Conservation (phyloP, 306 rosid genomes). For the Nissolia schottii region DNA sequence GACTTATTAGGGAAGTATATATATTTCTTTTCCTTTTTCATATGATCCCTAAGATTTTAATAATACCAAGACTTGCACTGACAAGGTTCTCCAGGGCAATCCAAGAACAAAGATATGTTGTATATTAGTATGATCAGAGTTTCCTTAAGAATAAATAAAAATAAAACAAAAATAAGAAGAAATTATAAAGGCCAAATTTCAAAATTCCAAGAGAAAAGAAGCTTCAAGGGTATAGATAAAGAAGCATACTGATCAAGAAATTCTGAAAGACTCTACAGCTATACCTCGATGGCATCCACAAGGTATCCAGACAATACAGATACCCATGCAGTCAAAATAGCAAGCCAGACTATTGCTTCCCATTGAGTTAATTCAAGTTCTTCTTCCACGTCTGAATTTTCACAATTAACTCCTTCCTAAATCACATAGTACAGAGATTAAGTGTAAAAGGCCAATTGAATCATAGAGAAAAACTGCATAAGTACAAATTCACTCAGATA, state of each 20-base stretch:
- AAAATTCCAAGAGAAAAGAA: conserved; percentile 8
- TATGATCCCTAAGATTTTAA: neutral
- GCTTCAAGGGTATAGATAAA: neutral
- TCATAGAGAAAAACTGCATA: neutral
- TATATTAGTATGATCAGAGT: conserved; percentile 1
- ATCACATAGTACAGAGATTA: conserved; percentile 16
- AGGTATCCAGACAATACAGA: conserved; percentile 86
- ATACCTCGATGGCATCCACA: conserved; percentile 83
- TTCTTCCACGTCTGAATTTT: conserved; percentile 52
- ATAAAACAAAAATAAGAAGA: neutral
- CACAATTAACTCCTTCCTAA: conserved; percentile 43
- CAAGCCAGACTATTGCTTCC: conserved; percentile 91
- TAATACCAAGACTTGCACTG: neutral
- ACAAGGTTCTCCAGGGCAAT: neutral
- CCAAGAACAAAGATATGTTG: neutral
- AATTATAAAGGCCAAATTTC: neutral
- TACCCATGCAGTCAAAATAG: conserved; percentile 73
- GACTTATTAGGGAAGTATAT: neutral
- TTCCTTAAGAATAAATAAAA: neutral
- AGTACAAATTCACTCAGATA: conserved; percentile 1
- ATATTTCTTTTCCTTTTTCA: neutral
- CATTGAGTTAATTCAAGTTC: conserved; percentile 57
- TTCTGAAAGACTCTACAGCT: conserved; percentile 25
- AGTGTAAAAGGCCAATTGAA: neutral
- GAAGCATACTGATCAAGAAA: conserved; percentile 6